Conservation (phyloP, 495 filamentous ascomycete species). For the Mytilinidion resinicola region DNA sequence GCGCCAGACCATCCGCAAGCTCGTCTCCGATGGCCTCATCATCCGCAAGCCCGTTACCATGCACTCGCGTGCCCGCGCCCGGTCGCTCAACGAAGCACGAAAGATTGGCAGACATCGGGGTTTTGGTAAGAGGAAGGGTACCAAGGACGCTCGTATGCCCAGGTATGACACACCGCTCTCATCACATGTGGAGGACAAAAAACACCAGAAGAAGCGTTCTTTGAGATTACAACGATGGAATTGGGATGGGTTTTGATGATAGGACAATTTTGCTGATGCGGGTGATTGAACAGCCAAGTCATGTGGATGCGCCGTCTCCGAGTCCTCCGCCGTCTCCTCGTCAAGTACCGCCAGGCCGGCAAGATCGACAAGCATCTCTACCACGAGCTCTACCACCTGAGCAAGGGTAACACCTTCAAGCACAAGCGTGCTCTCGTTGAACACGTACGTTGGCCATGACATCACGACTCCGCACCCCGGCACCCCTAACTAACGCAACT, state of each 20-base stretch:
- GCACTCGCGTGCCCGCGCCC: constrained; percentile 95
- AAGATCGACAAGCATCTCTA: constrained; percentile 99
- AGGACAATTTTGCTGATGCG: constrained; percentile 19
- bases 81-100: constrained; percentile 82
- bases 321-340: constrained; percentile 95
- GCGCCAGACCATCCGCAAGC: constrained; percentile 99
- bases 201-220: no score
- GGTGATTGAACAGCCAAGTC: constrained; percentile 61
- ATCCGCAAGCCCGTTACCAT: constrained; percentile 99
- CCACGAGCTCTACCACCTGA: constrained; percentile 98
- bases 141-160: constrained; percentile 98
- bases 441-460: constrained; percentile 70
- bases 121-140: constrained; percentile 99
- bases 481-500: constrained; percentile 2
- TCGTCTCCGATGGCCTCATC: constrained; percentile 99
- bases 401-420: constrained; percentile 99
- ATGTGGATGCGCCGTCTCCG: constrained; percentile 99
- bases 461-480: constrained; percentile 25
- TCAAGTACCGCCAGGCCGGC: constrained; percentile 97
- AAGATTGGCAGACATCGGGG: constrained; percentile 92
- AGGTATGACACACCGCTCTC: constrained; percentile 53
- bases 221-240: background rate
- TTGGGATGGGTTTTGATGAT: background rate
- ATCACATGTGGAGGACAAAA: background rate
- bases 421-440: constrained; percentile 99